Base-by-base conservation (phyloP, 208 protist species). In the Angomonas ambiguus region DNA sequence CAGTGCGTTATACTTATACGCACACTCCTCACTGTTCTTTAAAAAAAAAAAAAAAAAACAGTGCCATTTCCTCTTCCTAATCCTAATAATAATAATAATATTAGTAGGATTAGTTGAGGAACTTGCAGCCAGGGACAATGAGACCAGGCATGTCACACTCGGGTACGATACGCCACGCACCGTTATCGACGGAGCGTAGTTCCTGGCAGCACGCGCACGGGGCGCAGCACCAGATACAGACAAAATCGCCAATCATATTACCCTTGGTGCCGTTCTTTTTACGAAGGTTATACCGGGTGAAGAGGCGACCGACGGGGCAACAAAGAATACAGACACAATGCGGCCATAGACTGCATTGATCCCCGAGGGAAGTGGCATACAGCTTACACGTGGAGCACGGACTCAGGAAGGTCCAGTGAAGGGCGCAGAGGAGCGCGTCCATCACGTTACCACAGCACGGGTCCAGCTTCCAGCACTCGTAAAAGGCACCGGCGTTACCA, bases 211-310 rank as follows among this genome's bases (percentile, higher is more conserved):
- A 91, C 33, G 84, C 76, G 53, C 84, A 94, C 42, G 71, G 71
- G 34, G 74, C 67, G 66, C 88, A 91, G 69, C 69, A 90, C 65
- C 51, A 87, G 20, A 79, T 68, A 62, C 88, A 94, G 11, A 82
- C 66, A 65, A 59, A 91, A 64, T 94, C 88, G 11, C 88, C 88
- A 57, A 87, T 69, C 68, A 94, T 87, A 76, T 88, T 91, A 49
- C 88, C 88, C 0, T 49, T 51, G 31, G 74, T 79, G 27, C 88
- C 88, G 35, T 66, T 82, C 73, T 77, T 84, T 60, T 91, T 88
- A 38, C 84, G 88, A 56, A 89, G 79, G 74, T 94, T 94, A 74
- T 94, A 91, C 48, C 88, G 88, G 31, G 82, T 91, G 75, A 91
- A 88, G 68, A 81, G 69, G 3, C 80, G 77, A n/a, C 68, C 77